Percentiles rank a stretch among this genome's conserved stretches.
Conservation (phyloP, 78 protist genomes). For the Trichosphaerium sp. region DNA sequence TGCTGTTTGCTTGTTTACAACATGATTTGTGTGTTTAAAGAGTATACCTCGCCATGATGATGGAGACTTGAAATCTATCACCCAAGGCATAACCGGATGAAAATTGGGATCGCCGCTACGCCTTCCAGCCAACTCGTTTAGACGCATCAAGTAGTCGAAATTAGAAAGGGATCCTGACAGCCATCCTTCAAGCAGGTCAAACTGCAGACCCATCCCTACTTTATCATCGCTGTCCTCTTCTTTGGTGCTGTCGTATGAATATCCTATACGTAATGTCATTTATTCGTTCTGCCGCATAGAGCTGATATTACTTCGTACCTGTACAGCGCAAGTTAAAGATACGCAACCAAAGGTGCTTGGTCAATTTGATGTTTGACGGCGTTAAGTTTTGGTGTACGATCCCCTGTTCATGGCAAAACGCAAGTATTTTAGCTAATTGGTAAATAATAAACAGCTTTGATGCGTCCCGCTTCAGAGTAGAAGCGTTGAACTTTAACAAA, state of each 20-base stretch:
- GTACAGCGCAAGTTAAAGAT: constrained; percentile 24
- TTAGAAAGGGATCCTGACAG: constrained; percentile 37
- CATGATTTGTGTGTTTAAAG: too few species aligned
- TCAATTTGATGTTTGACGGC: constrained; percentile 6
- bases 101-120: constrained; percentile 46
- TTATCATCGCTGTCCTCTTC: too few species aligned
- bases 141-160: constrained; percentile 47
- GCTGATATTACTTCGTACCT: not conserved
- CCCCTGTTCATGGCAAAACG: constrained; percentile 21
- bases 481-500: constrained; percentile 17
- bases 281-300: not conserved
- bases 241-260: too few species aligned
- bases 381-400: constrained; percentile 25
- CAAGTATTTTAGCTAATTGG: constrained; percentile 14
- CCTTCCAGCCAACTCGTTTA: constrained; percentile 54
- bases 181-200: constrained; percentile 21
- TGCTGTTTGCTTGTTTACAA: not conserved
- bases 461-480: constrained; percentile 5
- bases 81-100: constrained; percentile 76
- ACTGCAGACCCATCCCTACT: not conserved
- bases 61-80: constrained; percentile 24
- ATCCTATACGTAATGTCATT: too few species aligned
- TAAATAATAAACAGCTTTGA: constrained; percentile 21
- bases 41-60: constrained; percentile 31
- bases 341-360: constrained; percentile 32